Evolutionary conservation across 1,139 yeast genomes (phyloP).

Genomic region (Protomyces arabidopsidicola): DNA sequence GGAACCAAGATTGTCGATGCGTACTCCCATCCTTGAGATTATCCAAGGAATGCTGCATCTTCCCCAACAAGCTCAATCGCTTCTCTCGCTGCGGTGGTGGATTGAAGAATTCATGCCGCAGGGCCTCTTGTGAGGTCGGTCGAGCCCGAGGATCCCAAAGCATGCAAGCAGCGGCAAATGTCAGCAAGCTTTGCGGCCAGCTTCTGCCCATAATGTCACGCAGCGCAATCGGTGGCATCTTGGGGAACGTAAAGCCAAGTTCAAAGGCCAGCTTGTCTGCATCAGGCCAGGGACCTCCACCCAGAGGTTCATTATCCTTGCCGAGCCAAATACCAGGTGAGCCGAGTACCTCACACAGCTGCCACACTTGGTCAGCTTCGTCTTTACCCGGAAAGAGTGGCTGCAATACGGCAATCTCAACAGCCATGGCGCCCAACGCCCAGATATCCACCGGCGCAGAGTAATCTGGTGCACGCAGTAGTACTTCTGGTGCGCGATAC

Average conservation of each 20-base stretch:
- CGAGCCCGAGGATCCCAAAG: slow-evolving; percentile 14
- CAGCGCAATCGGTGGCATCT: slow-evolving; percentile 38
- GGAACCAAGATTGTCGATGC: slow-evolving; percentile 2
- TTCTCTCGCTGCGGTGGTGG: neutral
- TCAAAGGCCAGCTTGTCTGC: slow-evolving; percentile 64
- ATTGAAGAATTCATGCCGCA: slow-evolving; percentile 12
- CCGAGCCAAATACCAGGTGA: slow-evolving; percentile 47
- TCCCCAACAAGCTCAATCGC: neutral
- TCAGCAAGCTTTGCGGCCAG: slow-evolving; percentile 23
- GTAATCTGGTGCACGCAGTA: slow-evolving; percentile 62
- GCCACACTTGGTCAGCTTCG: slow-evolving; percentile 72
- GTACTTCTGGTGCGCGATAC: slow-evolving; percentile 92
- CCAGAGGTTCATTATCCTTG: slow-evolving; percentile 56
- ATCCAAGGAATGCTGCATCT: neutral
- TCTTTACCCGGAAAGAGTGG: slow-evolving; percentile 83
- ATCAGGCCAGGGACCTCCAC: slow-evolving; percentile 71
- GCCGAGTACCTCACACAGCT: slow-evolving; percentile 64
- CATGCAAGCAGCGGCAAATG: slow-evolving; percentile 1
- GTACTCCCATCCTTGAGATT: neutral
- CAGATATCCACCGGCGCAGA: slow-evolving; percentile 81
- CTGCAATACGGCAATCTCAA: slow-evolving; percentile 66
- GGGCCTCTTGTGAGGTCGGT: slow-evolving; percentile 6
- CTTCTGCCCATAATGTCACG: slow-evolving; percentile 7
- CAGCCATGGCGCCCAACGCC: slow-evolving; percentile 89
- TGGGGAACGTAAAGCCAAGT: slow-evolving; percentile 67